Evolutionary conservation across 306 rosid species (phyloP).

Genomic region (Sophora flavescens): DNA sequence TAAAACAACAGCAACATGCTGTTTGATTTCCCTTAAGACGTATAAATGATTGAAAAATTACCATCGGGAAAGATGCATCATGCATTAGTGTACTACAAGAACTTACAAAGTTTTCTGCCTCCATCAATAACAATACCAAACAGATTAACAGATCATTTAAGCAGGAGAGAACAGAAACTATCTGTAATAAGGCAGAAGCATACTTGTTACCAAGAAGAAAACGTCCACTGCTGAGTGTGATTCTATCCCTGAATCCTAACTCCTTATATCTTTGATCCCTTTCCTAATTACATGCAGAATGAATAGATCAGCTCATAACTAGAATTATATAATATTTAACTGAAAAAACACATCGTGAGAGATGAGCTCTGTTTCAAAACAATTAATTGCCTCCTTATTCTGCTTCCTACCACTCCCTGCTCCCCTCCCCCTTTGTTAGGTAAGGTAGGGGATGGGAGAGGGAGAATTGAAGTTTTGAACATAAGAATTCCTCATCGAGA

Average conservation of each 20-base stretch:
- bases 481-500: neutral
- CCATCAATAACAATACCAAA: conserved; percentile 12
- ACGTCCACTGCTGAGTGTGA: conserved; percentile 99
- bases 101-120: neutral
- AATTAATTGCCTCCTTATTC: conserved; percentile 30
- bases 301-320: conserved; percentile 38
- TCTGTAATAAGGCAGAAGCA: conserved; percentile 44
- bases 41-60: neutral
- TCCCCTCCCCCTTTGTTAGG: conserved; percentile 2
- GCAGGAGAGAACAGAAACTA: conserved; percentile 29
- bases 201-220: conserved; percentile 99
- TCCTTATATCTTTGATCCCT: conserved; percentile 99
- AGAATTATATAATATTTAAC: neutral
- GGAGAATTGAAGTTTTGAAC: neutral
- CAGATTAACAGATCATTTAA: conserved; percentile 25
- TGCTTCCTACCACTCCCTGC: conserved; percentile 6
- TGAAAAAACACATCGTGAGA: neutral
- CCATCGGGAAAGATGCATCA: neutral
- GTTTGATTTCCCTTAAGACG: neutral
- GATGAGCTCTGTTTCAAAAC: conserved; percentile 29
- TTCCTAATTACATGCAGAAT: conserved; percentile 63
- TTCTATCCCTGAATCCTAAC: conserved; percentile 95
- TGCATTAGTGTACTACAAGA: neutral
- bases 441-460: conserved; percentile 11
- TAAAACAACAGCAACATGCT: no score